phyloP scores from a whole-genome alignment of 179 eudicot genomes.

The Amaranthus tricolor region DNA sequence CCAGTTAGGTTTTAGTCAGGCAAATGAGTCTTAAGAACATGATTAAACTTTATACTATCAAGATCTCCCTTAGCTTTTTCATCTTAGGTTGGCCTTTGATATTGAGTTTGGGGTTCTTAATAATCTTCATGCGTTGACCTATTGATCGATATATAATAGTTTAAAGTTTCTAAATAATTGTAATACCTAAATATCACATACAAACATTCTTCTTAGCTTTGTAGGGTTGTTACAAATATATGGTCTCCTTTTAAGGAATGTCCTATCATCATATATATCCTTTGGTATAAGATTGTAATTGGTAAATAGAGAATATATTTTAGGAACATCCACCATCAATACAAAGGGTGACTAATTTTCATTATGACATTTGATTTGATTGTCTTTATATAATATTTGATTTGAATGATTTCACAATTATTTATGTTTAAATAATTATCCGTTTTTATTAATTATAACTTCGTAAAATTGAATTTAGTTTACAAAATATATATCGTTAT shows the following conservation, averaged over 20 bases:
- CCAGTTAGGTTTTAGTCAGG: constrained; percentile 5
- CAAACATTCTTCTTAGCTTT: neutral
- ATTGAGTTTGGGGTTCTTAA: constrained; percentile 13
- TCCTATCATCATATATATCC: neutral
- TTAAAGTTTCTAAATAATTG: neutral
- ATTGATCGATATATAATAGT: neutral
- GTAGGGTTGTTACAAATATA: neutral
- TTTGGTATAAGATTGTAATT: too few relatives aligned
- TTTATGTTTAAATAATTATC: too few relatives aligned
- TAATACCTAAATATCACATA: neutral
- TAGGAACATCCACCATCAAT: too few relatives aligned
- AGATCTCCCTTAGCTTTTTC: constrained; percentile 1
- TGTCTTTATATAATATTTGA: neutral
- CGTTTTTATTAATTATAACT: too few relatives aligned
- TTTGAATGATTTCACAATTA: too few relatives aligned
- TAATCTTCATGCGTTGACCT: constrained; percentile 23
- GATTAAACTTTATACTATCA: neutral
- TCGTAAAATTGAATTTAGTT: too few relatives aligned
- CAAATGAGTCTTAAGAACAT: neutral
- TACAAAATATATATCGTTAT: too few relatives aligned
- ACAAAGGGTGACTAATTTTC: too few relatives aligned
- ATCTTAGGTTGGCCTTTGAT: constrained; percentile 3
- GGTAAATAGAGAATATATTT: too few relatives aligned
- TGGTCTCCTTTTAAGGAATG: neutral
- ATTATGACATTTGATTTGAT: too few relatives aligned